A percentile compares a stretch with the other conserved stretches of the same genome.
These are phyloP conservation scores for Hypholoma sublateritium DNA, from an alignment of 768 basidiomycete genomes.

Conservation along the genomic window DNA sequence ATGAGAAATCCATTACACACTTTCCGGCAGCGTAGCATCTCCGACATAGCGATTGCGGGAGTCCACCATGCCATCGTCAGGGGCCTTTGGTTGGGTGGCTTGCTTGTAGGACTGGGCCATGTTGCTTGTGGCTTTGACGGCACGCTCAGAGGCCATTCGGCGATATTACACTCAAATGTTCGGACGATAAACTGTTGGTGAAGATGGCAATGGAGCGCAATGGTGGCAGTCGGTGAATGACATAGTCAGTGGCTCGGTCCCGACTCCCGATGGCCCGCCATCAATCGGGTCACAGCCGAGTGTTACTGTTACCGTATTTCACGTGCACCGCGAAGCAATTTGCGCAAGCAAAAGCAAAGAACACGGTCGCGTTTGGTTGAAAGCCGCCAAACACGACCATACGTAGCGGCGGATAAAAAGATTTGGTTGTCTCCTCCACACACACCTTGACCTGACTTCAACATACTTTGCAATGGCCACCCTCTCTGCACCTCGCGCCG, in stretches of 20 bases:
- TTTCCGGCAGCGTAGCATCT: constrained; percentile 64
- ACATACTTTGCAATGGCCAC: constrained; percentile 28
- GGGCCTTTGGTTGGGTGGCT: neutral
- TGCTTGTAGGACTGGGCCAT: constrained; percentile 5
- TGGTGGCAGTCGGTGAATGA: neutral
- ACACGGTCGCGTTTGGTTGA: constrained; percentile 26
- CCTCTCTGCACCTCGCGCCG: constrained; percentile 22
- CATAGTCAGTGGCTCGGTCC: neutral
- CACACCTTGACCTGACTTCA: constrained; percentile 11
- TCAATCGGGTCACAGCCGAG: neutral
- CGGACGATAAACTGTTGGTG: neutral
- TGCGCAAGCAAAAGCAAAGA: constrained; percentile 21
- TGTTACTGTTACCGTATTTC: constrained; percentile 1
- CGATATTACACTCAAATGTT: neutral
- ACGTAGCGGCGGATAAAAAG: constrained; percentile 25
- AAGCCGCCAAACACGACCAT: constrained; percentile 36
- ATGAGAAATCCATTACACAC: constrained; percentile 24
- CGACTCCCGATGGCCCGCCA: neutral
- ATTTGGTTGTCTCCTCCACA: constrained; percentile 10
- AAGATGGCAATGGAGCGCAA: neutral
- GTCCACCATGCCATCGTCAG: neutral
- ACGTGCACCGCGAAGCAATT: neutral
- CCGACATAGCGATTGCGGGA: constrained; percentile 58
- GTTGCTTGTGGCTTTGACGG: constrained; percentile 7
- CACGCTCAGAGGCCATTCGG: constrained; percentile 16